Percentiles rank a stretch among this genome's conserved stretches.
phyloP scores from a whole-genome alignment of 2,329 filamentous ascomycete species.

The Clarireedia homoeocarpa region DNA sequence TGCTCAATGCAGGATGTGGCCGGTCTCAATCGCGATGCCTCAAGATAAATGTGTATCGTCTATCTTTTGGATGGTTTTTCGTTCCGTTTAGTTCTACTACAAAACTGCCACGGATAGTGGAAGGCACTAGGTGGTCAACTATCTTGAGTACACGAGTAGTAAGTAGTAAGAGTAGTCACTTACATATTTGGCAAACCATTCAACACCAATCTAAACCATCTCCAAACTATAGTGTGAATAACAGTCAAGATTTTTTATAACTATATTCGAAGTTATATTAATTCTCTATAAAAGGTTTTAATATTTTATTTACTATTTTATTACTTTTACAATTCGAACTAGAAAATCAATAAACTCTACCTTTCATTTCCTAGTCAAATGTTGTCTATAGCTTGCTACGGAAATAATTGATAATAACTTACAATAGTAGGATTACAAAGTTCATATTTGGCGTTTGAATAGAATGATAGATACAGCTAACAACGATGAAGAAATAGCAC shows the following conservation, averaged over 20 bases:
- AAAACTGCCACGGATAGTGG: no score
- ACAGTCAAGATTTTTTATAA: slow-evolving; percentile 26
- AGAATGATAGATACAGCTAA: slow-evolving; percentile 13
- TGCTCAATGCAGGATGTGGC: no score
- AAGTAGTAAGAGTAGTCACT: no score
- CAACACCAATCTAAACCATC: no score
- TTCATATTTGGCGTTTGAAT: slow-evolving; percentile 68
- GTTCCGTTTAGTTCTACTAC: no score
- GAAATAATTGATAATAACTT: slow-evolving; percentile 73
- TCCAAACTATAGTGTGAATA: no score
- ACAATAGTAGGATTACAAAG: slow-evolving; percentile 72
- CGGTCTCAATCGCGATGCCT: no score
- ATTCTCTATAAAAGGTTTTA: slow-evolving; percentile 56
- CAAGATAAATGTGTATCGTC: no score
- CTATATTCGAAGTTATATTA: slow-evolving; percentile 8
- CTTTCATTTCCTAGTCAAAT: slow-evolving; percentile 74
- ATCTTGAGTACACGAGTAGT: no score
- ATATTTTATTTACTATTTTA: slow-evolving; percentile 73
- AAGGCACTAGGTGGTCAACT: no score
- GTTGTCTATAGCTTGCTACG: slow-evolving; percentile 65
- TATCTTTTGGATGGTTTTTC: no score
- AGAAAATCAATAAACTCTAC: slow-evolving; percentile 74
- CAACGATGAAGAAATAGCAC: slow-evolving; percentile 32
- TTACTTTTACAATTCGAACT: slow-evolving; percentile 70
- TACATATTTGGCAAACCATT: no score